Conservation (phyloP, 257 asterid genomes). For the Nicotiana knightiana region DNA sequence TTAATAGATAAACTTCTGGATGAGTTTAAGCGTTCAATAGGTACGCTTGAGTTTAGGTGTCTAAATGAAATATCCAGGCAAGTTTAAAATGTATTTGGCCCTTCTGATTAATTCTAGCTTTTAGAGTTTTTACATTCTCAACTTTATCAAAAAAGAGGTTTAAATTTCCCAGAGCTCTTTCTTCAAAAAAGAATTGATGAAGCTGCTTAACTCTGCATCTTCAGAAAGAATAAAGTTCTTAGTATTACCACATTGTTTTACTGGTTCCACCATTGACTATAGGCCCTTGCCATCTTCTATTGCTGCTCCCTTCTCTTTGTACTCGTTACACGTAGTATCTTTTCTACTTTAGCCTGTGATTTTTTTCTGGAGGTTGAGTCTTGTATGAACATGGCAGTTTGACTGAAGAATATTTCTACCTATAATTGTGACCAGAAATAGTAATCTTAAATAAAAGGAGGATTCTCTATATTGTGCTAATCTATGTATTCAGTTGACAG, state of each 20-base stretch:
- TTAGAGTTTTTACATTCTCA: neutral
- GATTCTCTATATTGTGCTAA: constrained; percentile 55
- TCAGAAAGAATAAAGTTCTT: neutral
- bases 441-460: neutral
- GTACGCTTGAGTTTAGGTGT: too few species aligned
- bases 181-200: neutral
- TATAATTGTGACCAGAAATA: neutral
- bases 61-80: too few species aligned
- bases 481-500: constrained; percentile 76
- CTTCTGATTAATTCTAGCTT: neutral
- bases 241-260: neutral
- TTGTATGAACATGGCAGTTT: neutral
- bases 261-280: neutral
- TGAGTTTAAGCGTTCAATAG: too few species aligned
- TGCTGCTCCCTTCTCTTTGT: neutral
- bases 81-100: too few species aligned
- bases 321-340: neutral
- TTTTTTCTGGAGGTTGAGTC: neutral
- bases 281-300: neutral
- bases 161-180: neutral
- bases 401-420: neutral
- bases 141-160: neutral
- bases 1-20: too few species aligned
- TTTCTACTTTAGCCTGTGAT: neutral
- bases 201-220: neutral